Evolutionary conservation across 2,329 filamentous ascomycete species (phyloP).

Genomic region (Catunica adiposa): DNA sequence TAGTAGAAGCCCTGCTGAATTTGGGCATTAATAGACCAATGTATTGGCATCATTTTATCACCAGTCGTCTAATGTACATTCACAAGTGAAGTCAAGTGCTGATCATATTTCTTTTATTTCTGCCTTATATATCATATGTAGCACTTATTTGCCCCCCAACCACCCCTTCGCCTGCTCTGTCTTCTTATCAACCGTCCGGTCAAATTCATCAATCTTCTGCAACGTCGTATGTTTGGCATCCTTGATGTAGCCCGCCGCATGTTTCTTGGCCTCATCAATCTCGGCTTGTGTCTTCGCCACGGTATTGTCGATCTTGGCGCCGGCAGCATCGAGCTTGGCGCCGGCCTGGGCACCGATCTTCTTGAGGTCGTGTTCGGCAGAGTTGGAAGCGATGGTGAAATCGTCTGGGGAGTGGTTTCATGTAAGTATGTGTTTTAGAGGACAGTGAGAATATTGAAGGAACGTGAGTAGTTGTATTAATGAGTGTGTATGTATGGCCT

Average conservation of each 20-base stretch:
- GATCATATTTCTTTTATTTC: not conserved
- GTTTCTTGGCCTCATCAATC: slow-evolving; percentile 43
- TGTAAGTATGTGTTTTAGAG: not conserved
- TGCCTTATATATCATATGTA: not conserved
- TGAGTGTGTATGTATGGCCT: too few relatives aligned
- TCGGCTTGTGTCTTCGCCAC: slow-evolving; percentile 46
- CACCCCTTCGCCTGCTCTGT: slow-evolving; percentile 76
- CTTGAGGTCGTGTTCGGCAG: slow-evolving; percentile 48
- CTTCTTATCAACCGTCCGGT: slow-evolving; percentile 63
- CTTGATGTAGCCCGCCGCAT: slow-evolving; percentile 42
- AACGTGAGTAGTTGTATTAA: not conserved
- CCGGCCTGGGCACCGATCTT: slow-evolving; percentile 32
- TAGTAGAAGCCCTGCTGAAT: too few relatives aligned
- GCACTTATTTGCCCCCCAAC: slow-evolving; percentile 50
- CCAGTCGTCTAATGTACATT: too few relatives aligned
- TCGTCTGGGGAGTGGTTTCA: slow-evolving; percentile 42
- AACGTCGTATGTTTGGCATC: slow-evolving; percentile 47
- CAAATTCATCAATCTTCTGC: slow-evolving; percentile 66
- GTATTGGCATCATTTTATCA: too few relatives aligned
- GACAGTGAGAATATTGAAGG: not conserved
- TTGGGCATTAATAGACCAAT: too few relatives aligned
- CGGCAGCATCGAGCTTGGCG: slow-evolving; percentile 50
- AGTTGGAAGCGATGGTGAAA: slow-evolving; percentile 48
- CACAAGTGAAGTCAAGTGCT: too few relatives aligned
- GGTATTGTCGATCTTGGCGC: slow-evolving; percentile 21